These are phyloP conservation scores for Borealophlyctis nickersoniae DNA, from an alignment of 192 early-diverging fungal species.

Conservation along the genomic window DNA sequence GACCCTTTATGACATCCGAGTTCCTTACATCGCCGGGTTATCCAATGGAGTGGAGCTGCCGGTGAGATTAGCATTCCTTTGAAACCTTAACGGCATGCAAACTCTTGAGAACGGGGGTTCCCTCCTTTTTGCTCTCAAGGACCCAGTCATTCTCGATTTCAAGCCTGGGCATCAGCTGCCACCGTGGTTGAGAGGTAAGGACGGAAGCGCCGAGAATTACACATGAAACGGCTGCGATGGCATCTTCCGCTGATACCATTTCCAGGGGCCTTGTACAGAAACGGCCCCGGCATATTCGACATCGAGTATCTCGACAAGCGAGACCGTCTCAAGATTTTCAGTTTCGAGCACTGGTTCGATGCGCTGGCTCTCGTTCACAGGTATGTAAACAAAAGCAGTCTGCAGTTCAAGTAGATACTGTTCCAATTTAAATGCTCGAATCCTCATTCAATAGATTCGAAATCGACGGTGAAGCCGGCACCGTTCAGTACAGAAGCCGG, in stretches of 20 bases:
- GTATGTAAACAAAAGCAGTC: slow-evolving; percentile 6
- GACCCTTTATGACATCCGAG: slow-evolving; percentile 7
- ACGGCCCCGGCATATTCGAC: slow-evolving; percentile 33
- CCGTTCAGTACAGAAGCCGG: slow-evolving; percentile 25
- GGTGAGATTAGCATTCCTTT: neutral
- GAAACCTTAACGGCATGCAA: neutral
- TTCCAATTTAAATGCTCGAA: too few species aligned
- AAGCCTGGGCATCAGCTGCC: too few species aligned
- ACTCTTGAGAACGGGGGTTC: neutral
- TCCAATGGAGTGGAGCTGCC: slow-evolving; percentile 22
- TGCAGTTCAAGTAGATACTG: too few species aligned
- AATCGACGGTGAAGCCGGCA: slow-evolving; percentile 15
- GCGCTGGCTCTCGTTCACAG: slow-evolving; percentile 28
- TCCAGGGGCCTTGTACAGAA: slow-evolving; percentile 27
- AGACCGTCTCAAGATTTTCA: neutral
- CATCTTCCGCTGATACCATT: too few species aligned
- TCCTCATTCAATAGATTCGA: slow-evolving; percentile 13
- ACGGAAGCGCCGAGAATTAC: too few species aligned
- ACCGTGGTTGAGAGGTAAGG: too few species aligned
- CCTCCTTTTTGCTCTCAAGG: neutral
- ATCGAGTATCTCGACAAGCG: slow-evolving; percentile 14
- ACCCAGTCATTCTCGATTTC: neutral
- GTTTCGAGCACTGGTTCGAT: slow-evolving; percentile 32
- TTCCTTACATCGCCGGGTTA: slow-evolving; percentile 31
- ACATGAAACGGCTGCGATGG: too few species aligned